Conservation (phyloP, 2,329 filamentous ascomycete genomes). For the Aspergillus ibericus region DNA sequence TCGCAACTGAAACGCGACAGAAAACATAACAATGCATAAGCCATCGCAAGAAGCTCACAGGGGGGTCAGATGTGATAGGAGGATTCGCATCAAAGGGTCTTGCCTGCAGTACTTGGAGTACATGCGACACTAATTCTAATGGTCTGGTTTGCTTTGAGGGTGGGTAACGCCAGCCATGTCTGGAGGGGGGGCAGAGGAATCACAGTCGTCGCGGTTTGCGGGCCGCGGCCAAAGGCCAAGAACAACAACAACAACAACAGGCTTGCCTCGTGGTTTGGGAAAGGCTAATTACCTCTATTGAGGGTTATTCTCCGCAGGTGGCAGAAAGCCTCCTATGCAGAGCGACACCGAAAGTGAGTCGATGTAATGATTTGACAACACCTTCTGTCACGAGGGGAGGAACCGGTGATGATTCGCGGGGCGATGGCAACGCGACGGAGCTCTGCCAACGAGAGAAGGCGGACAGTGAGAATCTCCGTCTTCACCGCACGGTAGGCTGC, state of each 20-base stretch:
- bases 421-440: constrained; percentile 13
- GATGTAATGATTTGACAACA: constrained; percentile 19
- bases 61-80: neutral
- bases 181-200: constrained; percentile 6
- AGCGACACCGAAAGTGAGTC: constrained; percentile 5
- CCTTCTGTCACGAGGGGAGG: constrained; percentile 17
- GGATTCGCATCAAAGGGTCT: neutral
- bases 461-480: constrained; percentile 14
- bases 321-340: constrained; percentile 8
- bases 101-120: neutral
- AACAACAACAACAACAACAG: constrained; percentile 20
- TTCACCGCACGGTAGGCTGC: constrained; percentile 22
- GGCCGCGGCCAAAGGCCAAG: constrained; percentile 15
- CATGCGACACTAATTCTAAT: constrained; percentile 4
- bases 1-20: constrained; percentile 19
- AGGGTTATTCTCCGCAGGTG: constrained; percentile 6
- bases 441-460: constrained; percentile 24
- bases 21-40: constrained; percentile 18
- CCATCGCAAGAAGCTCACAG: constrained; percentile 4
- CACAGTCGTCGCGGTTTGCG: constrained; percentile 18
- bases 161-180: constrained; percentile 4
- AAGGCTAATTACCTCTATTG: constrained; percentile 15
- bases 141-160: constrained; percentile 8
- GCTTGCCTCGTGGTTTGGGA: constrained; percentile 8
- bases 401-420: constrained; percentile 21